Base-by-base conservation (phyloP, 1,139 yeast genomes). In the Keqinozyma sinolaborantium region DNA sequence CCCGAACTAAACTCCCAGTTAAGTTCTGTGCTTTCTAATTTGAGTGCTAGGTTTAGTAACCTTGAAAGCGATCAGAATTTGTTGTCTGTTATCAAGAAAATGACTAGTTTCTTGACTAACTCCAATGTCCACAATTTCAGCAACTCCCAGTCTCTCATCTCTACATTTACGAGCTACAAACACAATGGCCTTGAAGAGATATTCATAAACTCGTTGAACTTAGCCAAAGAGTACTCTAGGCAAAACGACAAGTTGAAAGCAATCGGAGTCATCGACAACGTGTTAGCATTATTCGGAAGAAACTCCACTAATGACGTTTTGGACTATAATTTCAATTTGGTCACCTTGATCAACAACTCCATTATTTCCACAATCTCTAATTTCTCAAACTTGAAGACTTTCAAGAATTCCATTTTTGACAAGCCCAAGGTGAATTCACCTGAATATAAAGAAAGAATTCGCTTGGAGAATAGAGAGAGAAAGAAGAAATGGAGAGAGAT, bases 401-500 rank as follows among this genome's bases (percentile, higher is more conserved):
- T 46, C 50, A 26, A 46, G 40, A 33, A 48, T 4, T 29, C 49
- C 9, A 30, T 48, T 5, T 36, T 44, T 4, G 49, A 51, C 1
- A 57, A 54, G 7, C 58, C 58, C 0, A 56, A 51, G 21, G 38
- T 48, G 4, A 64, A 62, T 29, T 47, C 60, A 3, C 54, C 58
- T 8, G 73, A 66, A 34, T 50, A 58, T 32, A 75, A 73, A 38
- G 94, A 84, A 42, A 70, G 79, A 41, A 65, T 77, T 7, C 61
- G 86, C 26, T 53, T 76, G 16, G 95, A 82, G 35, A 88, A 88
- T 47, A 70, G 95, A 30, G 92, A 84, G 40, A 70, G 97, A 24
- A 92, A 92, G 60, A 82, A 88, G 60, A 77, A 79, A 45, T 92
- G 97, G 97, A 75, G 97, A 50, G 92, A 80, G 40, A 81, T 78